These are phyloP conservation scores for Ramularia collo-cygni DNA, from an alignment of 2,329 filamentous ascomycete genomes.

Conservation along the genomic window DNA sequence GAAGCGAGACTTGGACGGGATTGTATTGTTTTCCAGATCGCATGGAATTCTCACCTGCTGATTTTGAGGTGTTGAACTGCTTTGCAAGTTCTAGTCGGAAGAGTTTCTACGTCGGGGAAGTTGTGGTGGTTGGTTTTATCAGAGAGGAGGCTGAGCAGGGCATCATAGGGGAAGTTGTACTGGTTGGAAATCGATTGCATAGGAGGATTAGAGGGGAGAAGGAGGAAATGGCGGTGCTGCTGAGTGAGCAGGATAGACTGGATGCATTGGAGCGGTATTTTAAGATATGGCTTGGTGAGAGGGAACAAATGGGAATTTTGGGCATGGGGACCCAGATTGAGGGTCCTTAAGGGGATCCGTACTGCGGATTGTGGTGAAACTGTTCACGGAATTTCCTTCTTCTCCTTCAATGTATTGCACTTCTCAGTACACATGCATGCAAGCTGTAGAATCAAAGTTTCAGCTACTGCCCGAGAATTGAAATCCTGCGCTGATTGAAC, in stretches of 20 bases:
- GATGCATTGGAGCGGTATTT: conserved; percentile 39
- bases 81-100: conserved; percentile 43
- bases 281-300: conserved; percentile 34
- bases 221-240: conserved; percentile 34
- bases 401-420: too few relatives aligned
- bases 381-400: too few relatives aligned
- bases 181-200: conserved; percentile 41
- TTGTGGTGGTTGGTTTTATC: conserved; percentile 51
- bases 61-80: conserved; percentile 57
- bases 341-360: not conserved
- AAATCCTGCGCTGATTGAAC: too few relatives aligned
- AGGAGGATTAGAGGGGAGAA: conserved; percentile 39
- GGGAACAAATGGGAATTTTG: conserved; percentile 34
- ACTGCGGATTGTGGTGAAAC: too few relatives aligned
- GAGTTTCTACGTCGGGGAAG: conserved; percentile 48
- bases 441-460: too few relatives aligned
- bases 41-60: conserved; percentile 53
- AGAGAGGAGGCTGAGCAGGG: conserved; percentile 32
- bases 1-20: conserved; percentile 44
- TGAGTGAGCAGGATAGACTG: conserved; percentile 37
- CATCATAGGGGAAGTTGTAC: conserved; percentile 31
- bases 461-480: too few relatives aligned
- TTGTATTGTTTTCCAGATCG: conserved; percentile 58
- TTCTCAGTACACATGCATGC: too few relatives aligned
- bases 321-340: conserved; percentile 14